Conservation (phyloP, 2,329 filamentous ascomycete genomes). For the Cercospora canescens region DNA sequence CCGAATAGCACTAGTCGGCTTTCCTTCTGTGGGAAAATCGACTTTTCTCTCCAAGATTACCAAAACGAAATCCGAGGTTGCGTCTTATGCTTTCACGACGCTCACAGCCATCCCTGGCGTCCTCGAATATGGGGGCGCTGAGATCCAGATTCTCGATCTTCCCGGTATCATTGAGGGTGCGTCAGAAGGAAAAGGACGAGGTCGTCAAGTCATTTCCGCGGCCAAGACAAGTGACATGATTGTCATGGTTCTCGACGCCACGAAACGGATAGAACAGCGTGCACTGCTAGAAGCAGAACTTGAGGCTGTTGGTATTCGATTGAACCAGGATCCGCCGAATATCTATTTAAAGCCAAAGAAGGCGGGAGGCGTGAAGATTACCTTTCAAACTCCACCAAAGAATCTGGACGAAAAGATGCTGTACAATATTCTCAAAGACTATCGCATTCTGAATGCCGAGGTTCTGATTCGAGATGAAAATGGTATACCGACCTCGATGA, state of each 20-base stretch:
- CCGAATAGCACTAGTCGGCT: constrained; percentile 95
- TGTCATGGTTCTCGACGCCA: constrained; percentile 94
- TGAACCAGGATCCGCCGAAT: constrained; percentile 94
- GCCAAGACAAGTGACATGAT: constrained; percentile 98
- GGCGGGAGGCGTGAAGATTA: constrained; percentile 98
- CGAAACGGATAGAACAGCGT: constrained; percentile 92
- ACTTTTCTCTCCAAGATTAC: constrained; percentile 99
- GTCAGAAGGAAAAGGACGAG: constrained; percentile 90
- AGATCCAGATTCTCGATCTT: constrained; percentile 96
- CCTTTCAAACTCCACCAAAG: constrained; percentile 86
- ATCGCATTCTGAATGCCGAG: constrained; percentile 98
- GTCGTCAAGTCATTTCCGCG: constrained; percentile 93
- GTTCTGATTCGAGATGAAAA: constrained; percentile 93
- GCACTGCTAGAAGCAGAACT: constrained; percentile 86
- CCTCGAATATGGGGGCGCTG: constrained; percentile 93
- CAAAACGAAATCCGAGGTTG: constrained; percentile 94
- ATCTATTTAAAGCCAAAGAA: constrained; percentile 97
- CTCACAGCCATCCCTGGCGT: constrained; percentile 96
- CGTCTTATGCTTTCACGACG: constrained; percentile 95
- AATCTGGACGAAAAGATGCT: constrained; percentile 96
- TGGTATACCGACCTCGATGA: constrained; percentile 41
- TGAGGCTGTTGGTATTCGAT: constrained; percentile 88
- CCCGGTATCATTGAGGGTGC: constrained; percentile 98
- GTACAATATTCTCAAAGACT: constrained; percentile 95
- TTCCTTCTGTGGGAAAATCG: constrained; percentile 97